Conservation (phyloP, 768 basidiomycete genomes). For the Zangia roseola region DNA sequence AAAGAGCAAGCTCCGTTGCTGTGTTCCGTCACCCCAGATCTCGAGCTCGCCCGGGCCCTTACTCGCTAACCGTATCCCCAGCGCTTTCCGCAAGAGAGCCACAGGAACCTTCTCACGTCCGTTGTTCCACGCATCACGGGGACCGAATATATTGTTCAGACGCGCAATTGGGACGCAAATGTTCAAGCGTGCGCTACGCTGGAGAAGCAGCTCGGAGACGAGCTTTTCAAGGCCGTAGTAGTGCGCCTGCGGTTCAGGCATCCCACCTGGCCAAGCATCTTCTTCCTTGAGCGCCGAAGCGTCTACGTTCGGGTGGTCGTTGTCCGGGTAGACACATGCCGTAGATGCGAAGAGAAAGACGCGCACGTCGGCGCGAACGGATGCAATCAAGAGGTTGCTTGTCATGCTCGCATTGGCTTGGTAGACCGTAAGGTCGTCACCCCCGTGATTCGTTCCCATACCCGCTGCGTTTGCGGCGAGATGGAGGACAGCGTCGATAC, state of each 20-base stretch:
- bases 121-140: constrained; percentile 49
- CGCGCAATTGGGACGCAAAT: constrained; percentile 48
- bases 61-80: constrained; percentile 26
- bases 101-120: constrained; percentile 62
- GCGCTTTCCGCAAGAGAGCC: constrained; percentile 53
- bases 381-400: constrained; percentile 43
- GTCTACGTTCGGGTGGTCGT: constrained; percentile 34
- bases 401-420: constrained; percentile 51
- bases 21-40: constrained; percentile 56
- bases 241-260: constrained; percentile 49
- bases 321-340: constrained; percentile 55
- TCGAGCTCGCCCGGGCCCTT: constrained; percentile 35
- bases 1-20: constrained; percentile 55
- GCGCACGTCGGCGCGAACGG: constrained; percentile 37
- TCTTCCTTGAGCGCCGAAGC: constrained; percentile 47
- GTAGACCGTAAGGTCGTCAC: constrained; percentile 51
- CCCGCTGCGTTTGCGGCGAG: constrained; percentile 65
- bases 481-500: constrained; percentile 47
- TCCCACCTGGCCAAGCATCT: constrained; percentile 40
- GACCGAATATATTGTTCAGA: constrained; percentile 61
- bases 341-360: constrained; percentile 56
- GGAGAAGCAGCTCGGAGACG: constrained; percentile 45
- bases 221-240: constrained; percentile 65
- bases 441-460: constrained; percentile 58
- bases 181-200: constrained; percentile 23